Conservation (phyloP, 306 rosid genomes). For the Castanea mollissima region DNA sequence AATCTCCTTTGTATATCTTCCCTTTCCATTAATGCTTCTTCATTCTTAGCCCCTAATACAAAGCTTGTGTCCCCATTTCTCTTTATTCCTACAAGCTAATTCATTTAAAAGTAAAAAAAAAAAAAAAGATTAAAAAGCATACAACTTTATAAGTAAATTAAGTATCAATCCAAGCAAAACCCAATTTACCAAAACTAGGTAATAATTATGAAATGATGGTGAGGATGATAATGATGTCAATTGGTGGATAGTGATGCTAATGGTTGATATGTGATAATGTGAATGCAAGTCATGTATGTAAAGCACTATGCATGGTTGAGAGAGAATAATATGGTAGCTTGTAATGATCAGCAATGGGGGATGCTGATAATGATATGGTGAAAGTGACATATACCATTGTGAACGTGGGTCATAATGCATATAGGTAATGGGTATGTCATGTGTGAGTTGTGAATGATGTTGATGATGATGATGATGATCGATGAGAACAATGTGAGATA, state of each 20-base stretch:
- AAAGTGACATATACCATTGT: slow-evolving; percentile 34
- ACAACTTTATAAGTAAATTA: neutral
- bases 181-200: neutral
- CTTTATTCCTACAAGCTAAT: slow-evolving; percentile 76
- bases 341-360: slow-evolving; percentile 12
- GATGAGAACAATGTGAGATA: slow-evolving; percentile 12
- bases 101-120: slow-evolving; percentile 11
- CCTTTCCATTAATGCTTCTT: slow-evolving; percentile 37
- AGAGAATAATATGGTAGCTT: neutral
- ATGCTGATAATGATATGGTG: slow-evolving; percentile 18
- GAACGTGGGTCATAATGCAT: slow-evolving; percentile 63
- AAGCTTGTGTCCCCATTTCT: slow-evolving; percentile 80
- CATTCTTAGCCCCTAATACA: slow-evolving; percentile 51
- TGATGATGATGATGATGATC: slow-evolving; percentile 38
- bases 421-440: slow-evolving; percentile 55
- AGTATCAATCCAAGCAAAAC: slow-evolving; percentile 7
- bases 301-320: neutral
- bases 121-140: neutral
- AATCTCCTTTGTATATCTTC: slow-evolving; percentile 37
- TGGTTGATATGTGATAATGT: neutral
- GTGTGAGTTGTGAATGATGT: slow-evolving; percentile 42
- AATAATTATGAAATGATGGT: neutral
- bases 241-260: neutral
- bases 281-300: neutral
- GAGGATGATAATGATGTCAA: neutral